These are phyloP conservation scores for Xylariaceae sp. DNA, from an alignment of 2,329 filamentous ascomycete genomes.

Conservation along the genomic window DNA sequence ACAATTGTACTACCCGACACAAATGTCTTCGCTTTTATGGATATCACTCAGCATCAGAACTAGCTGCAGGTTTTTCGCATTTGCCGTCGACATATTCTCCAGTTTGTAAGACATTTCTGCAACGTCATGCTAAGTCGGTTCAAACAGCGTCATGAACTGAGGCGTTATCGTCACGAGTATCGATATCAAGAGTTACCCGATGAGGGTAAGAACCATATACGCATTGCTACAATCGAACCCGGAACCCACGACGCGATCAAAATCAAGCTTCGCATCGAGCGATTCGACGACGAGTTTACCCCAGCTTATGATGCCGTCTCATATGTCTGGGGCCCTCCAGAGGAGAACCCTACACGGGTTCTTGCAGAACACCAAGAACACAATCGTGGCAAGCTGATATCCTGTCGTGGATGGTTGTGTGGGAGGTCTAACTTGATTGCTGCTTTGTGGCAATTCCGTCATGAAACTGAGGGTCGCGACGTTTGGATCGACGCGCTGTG, in stretches of 20 bases:
- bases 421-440: background rate
- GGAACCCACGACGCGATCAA: background rate
- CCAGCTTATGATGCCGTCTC: slow-evolving; percentile 1
- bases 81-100: too few species aligned
- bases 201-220: background rate
- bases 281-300: background rate
- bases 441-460: background rate
- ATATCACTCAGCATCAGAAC: too few species aligned
- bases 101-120: too few species aligned
- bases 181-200: background rate
- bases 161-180: too few species aligned
- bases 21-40: too few species aligned
- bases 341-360: background rate
- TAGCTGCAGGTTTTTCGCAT: too few species aligned
- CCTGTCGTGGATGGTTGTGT: background rate
- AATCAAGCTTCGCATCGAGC: background rate
- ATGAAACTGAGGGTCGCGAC: background rate
- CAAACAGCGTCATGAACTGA: too few species aligned
- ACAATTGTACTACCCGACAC: too few species aligned
- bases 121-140: too few species aligned
- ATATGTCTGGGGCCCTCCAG: background rate
- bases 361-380: background rate
- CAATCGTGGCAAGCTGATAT: background rate
- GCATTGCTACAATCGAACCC: background rate
- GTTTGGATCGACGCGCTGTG: slow-evolving; percentile 10